Evolutionary conservation across 2,329 filamentous ascomycete species (phyloP), one percentile per base, ranked within the genome.

Genomic region (Pseudogymnoascus sp.): DNA sequence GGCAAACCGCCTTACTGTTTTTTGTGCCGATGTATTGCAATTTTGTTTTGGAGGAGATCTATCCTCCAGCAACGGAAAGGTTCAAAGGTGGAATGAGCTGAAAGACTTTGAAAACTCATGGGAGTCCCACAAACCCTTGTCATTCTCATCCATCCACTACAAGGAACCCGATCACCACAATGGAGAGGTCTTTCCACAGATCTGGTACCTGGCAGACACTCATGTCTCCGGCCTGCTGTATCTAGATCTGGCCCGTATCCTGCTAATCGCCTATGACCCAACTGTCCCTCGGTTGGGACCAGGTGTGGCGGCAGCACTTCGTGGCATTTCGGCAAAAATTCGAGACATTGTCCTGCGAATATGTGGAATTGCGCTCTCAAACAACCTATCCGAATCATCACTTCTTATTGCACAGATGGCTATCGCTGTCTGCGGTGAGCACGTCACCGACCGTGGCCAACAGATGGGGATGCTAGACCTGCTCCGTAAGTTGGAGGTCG

Each of bases 291-390:
- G 42, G 19, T 15, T 46, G 19, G 42, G 42, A 23, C 42, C 42
- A 46, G 42, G 42, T 46, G 42, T 46, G 42, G 42, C 42, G 19
- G 42, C 42, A 23, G 42, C 42, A 46, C 42, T 46, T 46, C 42
- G 42, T 46, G 42, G 42, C 19, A 46, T 46, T 46, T 46, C 42
- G 37, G 59, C 21, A 46, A 29, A 61, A 42, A 44, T 61, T 44
- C 38, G 59, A 21, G 44, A 26, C 15, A 46, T 46, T 4, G 42
- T 46, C 42, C 19, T 46, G 15, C 42, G 42, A 46, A 46, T 46
- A 46, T 46, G 42, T 46, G 42, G 42, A 23, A n/a, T 46, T 23
- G 42, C 42, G 42, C 42, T 46, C 19, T 46, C 42, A 46, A 46
- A 46, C 11, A 46, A 46, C 42, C 42, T 19, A 46, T 46, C 19